Percentiles rank a stretch among this genome's conserved stretches.
These are phyloP conservation scores for Cairneyella variabilis DNA, from an alignment of 495 filamentous ascomycete species.

Conservation along the genomic window DNA sequence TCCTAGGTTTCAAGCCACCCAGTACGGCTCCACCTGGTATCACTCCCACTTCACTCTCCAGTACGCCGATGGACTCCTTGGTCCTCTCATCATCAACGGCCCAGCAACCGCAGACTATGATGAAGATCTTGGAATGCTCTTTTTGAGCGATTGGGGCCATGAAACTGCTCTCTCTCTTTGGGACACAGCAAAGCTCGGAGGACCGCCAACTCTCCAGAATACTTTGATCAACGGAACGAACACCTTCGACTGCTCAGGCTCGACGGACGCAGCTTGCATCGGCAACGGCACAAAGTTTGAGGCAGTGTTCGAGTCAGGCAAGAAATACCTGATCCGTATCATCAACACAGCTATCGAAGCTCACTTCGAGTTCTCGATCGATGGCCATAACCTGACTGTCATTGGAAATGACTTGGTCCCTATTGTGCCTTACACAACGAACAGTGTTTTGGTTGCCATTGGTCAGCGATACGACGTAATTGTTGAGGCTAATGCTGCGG, in stretches of 20 bases:
- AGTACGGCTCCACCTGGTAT: constrained; percentile 61
- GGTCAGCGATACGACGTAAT: constrained; percentile 70
- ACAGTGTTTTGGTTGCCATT: constrained; percentile 54
- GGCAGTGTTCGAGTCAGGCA: constrained; percentile 38
- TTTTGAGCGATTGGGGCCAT: constrained; percentile 48
- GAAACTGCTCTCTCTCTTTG: constrained; percentile 35
- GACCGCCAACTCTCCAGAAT: constrained; percentile 23
- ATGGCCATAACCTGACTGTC: constrained; percentile 46
- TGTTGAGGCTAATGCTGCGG: constrained; percentile 52
- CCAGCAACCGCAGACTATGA: constrained; percentile 36
- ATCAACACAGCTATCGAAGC: constrained; percentile 53
- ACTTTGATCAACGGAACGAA: constrained; percentile 27
- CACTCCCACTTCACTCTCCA: constrained; percentile 58
- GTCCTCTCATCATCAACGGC: constrained; percentile 42
- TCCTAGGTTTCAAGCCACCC: constrained; percentile 43
- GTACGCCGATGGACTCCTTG: constrained; percentile 46
- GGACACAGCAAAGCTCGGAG: constrained; percentile 30
- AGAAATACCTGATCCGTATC: constrained; percentile 42
- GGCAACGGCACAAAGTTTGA: constrained; percentile 42
- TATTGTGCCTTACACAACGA: constrained; percentile 38
- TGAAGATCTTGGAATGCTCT: constrained; percentile 44
- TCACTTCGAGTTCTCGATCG: constrained; percentile 46
- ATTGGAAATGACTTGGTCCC: constrained; percentile 50
- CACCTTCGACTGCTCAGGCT: constrained; percentile 42
- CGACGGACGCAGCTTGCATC: constrained; percentile 33